Evolutionary conservation across 495 filamentous ascomycete species (phyloP).

Genomic region (Aspergillus haitiensis): DNA sequence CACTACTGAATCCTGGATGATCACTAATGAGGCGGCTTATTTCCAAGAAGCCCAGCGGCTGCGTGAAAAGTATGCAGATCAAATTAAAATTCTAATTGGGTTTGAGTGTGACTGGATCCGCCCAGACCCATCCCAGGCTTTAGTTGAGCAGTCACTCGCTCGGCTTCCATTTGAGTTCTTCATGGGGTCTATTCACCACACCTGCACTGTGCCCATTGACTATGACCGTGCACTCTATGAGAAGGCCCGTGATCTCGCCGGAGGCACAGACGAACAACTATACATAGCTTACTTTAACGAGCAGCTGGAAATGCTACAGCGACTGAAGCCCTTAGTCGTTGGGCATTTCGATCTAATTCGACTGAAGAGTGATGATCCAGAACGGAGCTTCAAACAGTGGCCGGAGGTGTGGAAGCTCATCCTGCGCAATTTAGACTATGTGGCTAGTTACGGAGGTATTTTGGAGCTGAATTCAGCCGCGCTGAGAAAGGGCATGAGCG

Average conservation of each 20-base stretch:
- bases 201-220: constrained; percentile 83
- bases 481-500: constrained; percentile 82
- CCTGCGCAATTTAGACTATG: constrained; percentile 68
- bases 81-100: constrained; percentile 81
- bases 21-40: constrained; percentile 66
- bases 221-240: constrained; percentile 69
- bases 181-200: constrained; percentile 89
- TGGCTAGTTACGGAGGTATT: constrained; percentile 73
- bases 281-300: constrained; percentile 84
- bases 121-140: constrained; percentile 50
- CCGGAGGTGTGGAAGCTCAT: constrained; percentile 70
- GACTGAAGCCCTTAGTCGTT: constrained; percentile 74
- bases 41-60: constrained; percentile 68
- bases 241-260: constrained; percentile 55
- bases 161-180: constrained; percentile 77
- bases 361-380: constrained; percentile 68
- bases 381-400: constrained; percentile 54
- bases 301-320: constrained; percentile 75
- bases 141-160: constrained; percentile 59
- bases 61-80: constrained; percentile 63
- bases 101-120: constrained; percentile 94
- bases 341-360: constrained; percentile 94
- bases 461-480: constrained; percentile 86
- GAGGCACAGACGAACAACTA: constrained; percentile 67
- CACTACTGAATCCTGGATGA: constrained; percentile 42